Percentiles rank a stretch among this genome's conserved stretches.
Conservation (phyloP, 108 stramenopile species). For the Cylindrotheca closterium region DNA sequence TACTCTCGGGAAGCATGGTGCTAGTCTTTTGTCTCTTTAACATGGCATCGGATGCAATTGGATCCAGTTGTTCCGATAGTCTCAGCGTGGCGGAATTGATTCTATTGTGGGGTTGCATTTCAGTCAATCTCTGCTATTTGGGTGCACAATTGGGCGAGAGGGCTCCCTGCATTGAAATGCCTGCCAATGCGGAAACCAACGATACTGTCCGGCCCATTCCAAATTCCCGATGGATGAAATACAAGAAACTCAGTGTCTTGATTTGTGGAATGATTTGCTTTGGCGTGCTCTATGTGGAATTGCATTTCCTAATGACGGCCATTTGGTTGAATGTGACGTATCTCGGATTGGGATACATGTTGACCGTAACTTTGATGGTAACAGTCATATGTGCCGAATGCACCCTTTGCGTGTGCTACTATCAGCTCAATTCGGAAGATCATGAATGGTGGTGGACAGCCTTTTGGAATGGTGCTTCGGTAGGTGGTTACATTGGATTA, state of each 20-base stretch:
- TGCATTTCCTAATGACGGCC: slow-evolving; percentile 96
- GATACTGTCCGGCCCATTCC: slow-evolving; percentile 92
- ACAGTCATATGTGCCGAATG: slow-evolving; percentile 94
- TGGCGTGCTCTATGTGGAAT: slow-evolving; percentile 95
- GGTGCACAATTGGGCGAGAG: slow-evolving; percentile 98
- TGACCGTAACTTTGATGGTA: slow-evolving; percentile 90
- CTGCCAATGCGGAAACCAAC: slow-evolving; percentile 72
- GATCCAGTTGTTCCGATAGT: slow-evolving; percentile 85
- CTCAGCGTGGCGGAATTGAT: slow-evolving; percentile 84
- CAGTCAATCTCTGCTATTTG: slow-evolving; percentile 92
- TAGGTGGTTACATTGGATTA: slow-evolving; percentile 84
- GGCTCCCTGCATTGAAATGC: slow-evolving; percentile 68
- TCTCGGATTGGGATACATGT: slow-evolving; percentile 96
- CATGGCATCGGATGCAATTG: slow-evolving; percentile 68
- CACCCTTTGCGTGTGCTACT: slow-evolving; percentile 92
- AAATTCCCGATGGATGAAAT: slow-evolving; percentile 12
- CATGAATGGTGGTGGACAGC: slow-evolving; percentile 98
- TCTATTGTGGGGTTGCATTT: slow-evolving; percentile 93
- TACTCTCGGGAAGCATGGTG: background rate
- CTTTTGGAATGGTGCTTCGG: slow-evolving; percentile 87
- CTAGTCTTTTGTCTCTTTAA: background rate
- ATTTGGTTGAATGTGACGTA: slow-evolving; percentile 99
- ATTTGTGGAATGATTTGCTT: slow-evolving; percentile 92
- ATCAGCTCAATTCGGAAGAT: slow-evolving; percentile 96
- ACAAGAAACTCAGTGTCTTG: slow-evolving; percentile 59